phyloP scores from a whole-genome alignment of 306 rosid species.

The Lathyrus sativus region DNA sequence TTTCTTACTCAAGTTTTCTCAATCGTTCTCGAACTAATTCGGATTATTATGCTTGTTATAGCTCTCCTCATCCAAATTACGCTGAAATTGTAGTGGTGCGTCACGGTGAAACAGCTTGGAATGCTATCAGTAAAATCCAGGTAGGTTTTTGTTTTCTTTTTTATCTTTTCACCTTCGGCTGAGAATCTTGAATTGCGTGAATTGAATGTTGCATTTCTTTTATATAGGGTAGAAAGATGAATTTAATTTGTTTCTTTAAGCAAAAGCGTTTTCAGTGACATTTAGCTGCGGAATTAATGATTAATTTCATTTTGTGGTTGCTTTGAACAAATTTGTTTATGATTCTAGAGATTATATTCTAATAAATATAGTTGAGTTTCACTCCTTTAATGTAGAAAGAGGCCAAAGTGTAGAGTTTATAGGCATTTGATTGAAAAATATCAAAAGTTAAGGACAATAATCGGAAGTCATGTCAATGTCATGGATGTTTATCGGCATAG shows the following conservation, averaged over 20 bases:
- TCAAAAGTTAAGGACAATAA: background rate
- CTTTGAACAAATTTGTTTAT: background rate
- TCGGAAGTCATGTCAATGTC: background rate
- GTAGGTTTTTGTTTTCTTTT: slow-evolving; percentile 32
- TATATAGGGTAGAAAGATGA: no score
- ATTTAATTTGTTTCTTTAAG: background rate
- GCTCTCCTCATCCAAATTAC: slow-evolving; percentile 46
- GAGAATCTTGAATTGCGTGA: background rate
- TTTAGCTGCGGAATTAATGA: background rate
- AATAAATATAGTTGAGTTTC: background rate
- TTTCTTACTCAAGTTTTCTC: background rate
- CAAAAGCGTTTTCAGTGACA: background rate
- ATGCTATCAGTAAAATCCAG: slow-evolving; percentile 74
- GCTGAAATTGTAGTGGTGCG: slow-evolving; percentile 87
- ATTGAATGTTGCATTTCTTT: background rate
- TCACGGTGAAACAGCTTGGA: slow-evolving; percentile 97
- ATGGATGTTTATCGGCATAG: background rate
- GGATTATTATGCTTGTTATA: slow-evolving; percentile 29
- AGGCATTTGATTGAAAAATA: background rate
- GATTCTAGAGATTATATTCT: background rate
- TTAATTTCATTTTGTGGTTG: background rate
- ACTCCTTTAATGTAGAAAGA: background rate
- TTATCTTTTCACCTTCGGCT: slow-evolving; percentile 7
- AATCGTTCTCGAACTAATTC: slow-evolving; percentile 30
- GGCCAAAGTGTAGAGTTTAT: background rate